Percentiles rank a stretch among this genome's conserved stretches.
Evolutionary conservation across 148 eudicot genomes (phyloP).

Genomic region (Dianthus caryophyllus): DNA sequence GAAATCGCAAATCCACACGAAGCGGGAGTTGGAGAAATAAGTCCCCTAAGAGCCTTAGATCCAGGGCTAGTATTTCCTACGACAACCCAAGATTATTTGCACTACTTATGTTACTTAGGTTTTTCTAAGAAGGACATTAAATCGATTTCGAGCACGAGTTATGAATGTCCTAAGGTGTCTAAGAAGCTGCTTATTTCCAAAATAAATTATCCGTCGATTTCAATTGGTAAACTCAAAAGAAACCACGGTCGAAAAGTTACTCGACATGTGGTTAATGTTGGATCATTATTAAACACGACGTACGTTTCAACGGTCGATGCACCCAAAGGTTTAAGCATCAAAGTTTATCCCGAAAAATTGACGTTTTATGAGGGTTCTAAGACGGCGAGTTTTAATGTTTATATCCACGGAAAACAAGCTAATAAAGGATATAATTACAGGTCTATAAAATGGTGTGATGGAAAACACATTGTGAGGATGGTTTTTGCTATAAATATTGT

Average conservation of each 20-base stretch:
- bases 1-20: slow-evolving; percentile 43
- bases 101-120: slow-evolving; percentile 43
- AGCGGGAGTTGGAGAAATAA: slow-evolving; percentile 50
- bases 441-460: slow-evolving; percentile 44
- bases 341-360: slow-evolving; percentile 38
- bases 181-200: slow-evolving; percentile 32
- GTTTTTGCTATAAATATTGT: slow-evolving; percentile 54
- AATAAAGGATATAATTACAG: slow-evolving; percentile 53
- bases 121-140: slow-evolving; percentile 32
- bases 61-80: slow-evolving; percentile 60
- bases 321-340: slow-evolving; percentile 38
- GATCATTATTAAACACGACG: slow-evolving; percentile 39
- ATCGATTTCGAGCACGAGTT: slow-evolving; percentile 31
- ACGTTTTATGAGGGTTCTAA: slow-evolving; percentile 20
- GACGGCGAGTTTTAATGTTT: slow-evolving; percentile 32
- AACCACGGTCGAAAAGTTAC: slow-evolving; percentile 23
- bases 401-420: slow-evolving; percentile 39
- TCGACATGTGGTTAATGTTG: slow-evolving; percentile 45
- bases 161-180: slow-evolving; percentile 40
- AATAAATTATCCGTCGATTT: slow-evolving; percentile 58
- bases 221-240: slow-evolving; percentile 37
- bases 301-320: slow-evolving; percentile 33
- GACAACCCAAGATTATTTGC: slow-evolving; percentile 37
- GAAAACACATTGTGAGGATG: slow-evolving; percentile 36
- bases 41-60: slow-evolving; percentile 49